phyloP scores from a whole-genome alignment of 1,139 yeast species.

The Pichia sp. region DNA sequence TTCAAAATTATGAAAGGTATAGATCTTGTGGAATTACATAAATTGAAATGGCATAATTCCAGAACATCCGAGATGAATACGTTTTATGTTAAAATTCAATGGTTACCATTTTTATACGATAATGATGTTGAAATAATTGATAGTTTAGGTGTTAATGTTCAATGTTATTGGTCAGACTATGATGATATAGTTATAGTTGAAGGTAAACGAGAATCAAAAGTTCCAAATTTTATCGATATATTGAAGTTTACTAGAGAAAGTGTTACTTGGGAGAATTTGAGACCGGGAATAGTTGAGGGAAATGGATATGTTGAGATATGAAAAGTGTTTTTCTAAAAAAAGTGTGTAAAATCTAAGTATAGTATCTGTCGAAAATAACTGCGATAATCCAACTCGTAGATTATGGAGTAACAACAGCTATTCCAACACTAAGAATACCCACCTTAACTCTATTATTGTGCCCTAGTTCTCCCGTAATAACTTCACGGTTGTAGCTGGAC shows the following conservation, averaged over 20 bases:
- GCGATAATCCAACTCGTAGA: too few species aligned
- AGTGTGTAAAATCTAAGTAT: too few species aligned
- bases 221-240: constrained; percentile 68
- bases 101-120: constrained; percentile 61
- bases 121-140: constrained; percentile 21
- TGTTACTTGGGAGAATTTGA: constrained; percentile 57
- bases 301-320: constrained; percentile 7
- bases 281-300: constrained; percentile 59
- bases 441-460: too few species aligned
- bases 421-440: too few species aligned
- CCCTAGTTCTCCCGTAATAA: too few species aligned
- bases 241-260: constrained; percentile 57
- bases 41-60: constrained; percentile 45
- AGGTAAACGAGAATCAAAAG: constrained; percentile 32
- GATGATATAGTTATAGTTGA: constrained; percentile 34
- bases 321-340: not conserved
- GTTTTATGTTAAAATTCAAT: constrained; percentile 61
- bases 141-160: constrained; percentile 46
- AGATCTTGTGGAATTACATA: constrained; percentile 53
- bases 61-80: constrained; percentile 19
- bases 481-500: too few species aligned
- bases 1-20: constrained; percentile 56
- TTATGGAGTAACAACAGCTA: too few species aligned
- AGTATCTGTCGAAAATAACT: too few species aligned
- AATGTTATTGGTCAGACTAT: constrained; percentile 73